phyloP scores from a whole-genome alignment of 768 basidiomycete genomes.

The Lactifluus echinatus region DNA sequence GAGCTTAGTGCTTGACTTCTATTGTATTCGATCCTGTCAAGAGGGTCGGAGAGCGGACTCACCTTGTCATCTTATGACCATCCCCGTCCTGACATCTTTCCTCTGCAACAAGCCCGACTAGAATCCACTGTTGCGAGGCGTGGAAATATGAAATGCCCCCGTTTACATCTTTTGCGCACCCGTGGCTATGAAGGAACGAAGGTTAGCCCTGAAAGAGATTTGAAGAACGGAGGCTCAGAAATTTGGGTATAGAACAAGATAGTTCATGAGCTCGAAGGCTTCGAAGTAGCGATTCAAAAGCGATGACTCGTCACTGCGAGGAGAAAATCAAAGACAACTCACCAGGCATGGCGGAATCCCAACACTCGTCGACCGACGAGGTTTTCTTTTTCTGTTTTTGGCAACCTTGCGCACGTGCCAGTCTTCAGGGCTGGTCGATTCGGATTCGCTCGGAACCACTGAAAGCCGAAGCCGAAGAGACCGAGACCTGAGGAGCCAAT shows the following conservation, averaged over 20 bases:
- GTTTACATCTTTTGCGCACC: background rate
- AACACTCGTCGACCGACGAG: too few species aligned
- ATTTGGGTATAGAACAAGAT: constrained; percentile 79
- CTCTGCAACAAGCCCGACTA: too few species aligned
- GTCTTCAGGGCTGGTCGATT: background rate
- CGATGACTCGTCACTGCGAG: constrained; percentile 49
- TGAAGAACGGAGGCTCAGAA: constrained; percentile 48
- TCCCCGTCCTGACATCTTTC: background rate
- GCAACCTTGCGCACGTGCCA: background rate
- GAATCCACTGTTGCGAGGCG: background rate
- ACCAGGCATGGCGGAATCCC: background rate
- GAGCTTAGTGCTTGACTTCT: constrained; percentile 86
- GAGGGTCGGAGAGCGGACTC: constrained; percentile 26
- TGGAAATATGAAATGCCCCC: background rate
- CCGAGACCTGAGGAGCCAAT: too few species aligned
- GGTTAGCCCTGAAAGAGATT: background rate
- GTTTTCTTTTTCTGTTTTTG: background rate
- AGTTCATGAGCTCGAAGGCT: constrained; percentile 58
- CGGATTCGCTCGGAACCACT: too few species aligned
- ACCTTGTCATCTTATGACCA: constrained; percentile 21
- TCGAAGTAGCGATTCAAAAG: constrained; percentile 83
- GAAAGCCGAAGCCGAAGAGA: too few species aligned
- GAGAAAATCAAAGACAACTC: constrained; percentile 6
- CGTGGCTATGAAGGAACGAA: background rate
- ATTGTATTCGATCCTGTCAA: constrained; percentile 55